These are phyloP conservation scores for Nigrospora oryzae DNA, from an alignment of 2,329 filamentous ascomycete species.

Conservation along the genomic window DNA sequence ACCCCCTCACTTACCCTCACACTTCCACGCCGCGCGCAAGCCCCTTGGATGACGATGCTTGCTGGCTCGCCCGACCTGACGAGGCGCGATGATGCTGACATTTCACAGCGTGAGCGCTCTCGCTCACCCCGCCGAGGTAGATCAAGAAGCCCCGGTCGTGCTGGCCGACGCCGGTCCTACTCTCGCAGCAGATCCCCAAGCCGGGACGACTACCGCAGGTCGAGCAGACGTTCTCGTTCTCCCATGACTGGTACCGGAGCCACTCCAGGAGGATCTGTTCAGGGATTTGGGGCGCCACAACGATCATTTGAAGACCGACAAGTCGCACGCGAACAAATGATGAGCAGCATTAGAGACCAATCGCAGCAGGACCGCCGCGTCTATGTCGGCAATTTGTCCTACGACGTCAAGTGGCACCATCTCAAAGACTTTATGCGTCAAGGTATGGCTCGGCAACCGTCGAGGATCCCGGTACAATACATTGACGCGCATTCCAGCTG, in stretches of 20 bases:
- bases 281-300: constrained; percentile 57
- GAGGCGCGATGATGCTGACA: constrained; percentile 19
- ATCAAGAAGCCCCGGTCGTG: constrained; percentile 73
- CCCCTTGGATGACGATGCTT: background rate
- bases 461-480: constrained; percentile 9
- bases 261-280: constrained; percentile 60
- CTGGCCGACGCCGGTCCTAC: constrained; percentile 65
- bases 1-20: too few species aligned
- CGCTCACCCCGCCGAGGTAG: constrained; percentile 70
- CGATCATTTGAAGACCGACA: constrained; percentile 79
- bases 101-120: constrained; percentile 69
- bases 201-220: constrained; percentile 68
- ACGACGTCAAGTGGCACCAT: constrained; percentile 99
- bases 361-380: constrained; percentile 98
- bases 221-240: constrained; percentile 67
- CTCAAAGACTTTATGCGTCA: constrained; percentile 99
- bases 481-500: constrained; percentile 57
- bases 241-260: constrained; percentile 74
- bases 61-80: constrained; percentile 5
- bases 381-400: constrained; percentile 97
- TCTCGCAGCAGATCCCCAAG: constrained; percentile 73
- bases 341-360: constrained; percentile 85
- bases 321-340: constrained; percentile 86
- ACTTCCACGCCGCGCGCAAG: too few species aligned
- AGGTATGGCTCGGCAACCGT: constrained; percentile 52